Percentiles rank a stretch among this genome's conserved stretches.
Evolutionary conservation across 2,329 filamentous ascomycete species (phyloP).

Genomic region (Arthrobotrys sinensis): DNA sequence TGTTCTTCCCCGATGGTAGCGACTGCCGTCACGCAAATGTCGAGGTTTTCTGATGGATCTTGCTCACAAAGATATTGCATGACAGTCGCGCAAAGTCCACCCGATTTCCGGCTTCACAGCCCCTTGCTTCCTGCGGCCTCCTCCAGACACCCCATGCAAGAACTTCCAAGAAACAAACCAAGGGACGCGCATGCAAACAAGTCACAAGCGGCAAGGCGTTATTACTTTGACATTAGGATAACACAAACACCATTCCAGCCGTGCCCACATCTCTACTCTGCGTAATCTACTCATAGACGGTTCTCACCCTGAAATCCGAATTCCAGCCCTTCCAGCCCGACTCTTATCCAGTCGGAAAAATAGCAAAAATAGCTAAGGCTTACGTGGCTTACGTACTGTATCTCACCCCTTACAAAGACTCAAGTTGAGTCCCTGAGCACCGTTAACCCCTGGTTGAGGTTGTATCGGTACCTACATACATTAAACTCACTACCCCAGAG

Average conservation of each 20-base stretch:
- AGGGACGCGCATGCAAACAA: conserved; percentile 19
- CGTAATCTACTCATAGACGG: conserved; percentile 5
- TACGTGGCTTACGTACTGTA: conserved; percentile 53
- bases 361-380: conserved; percentile 51
- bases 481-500: conserved; percentile 18
- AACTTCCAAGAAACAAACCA: conserved; percentile 19
- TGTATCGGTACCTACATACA: conserved; percentile 32
- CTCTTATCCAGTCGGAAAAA: conserved; percentile 35
- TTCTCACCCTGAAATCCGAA: conserved; percentile 14
- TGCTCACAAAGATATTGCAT: conserved; percentile 17
- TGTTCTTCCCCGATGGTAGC: conserved; percentile 38
- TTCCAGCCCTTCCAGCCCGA: conserved; percentile 17
- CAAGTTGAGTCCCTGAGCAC: conserved; percentile 17
- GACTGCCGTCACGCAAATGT: conserved; percentile 21
- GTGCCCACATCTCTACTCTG: neutral
- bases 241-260: conserved; percentile 23
- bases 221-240: conserved; percentile 24
- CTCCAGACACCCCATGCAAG: conserved; percentile 15
- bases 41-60: conserved; percentile 2
- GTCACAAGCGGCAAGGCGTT: conserved; percentile 14
- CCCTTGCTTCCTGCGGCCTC: conserved; percentile 25
- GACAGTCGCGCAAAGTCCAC: conserved; percentile 34
- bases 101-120: conserved; percentile 32
- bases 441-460: conserved; percentile 26
- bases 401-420: conserved; percentile 33